Base-by-base conservation (phyloP, 805 yeast species). In the Saccharomycopsis amapae region DNA sequence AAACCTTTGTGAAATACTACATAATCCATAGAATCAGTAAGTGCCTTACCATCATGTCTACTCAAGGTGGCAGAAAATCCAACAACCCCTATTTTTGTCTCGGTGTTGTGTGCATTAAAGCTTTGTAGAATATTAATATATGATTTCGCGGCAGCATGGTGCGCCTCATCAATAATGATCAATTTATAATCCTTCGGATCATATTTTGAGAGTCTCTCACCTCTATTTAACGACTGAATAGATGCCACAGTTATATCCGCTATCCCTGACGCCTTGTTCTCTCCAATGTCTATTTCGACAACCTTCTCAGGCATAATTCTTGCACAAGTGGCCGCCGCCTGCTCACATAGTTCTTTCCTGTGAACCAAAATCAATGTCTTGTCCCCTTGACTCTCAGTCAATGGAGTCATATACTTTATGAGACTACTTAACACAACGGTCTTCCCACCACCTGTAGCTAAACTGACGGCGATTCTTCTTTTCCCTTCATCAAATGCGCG, bases 381-480 rank as follows among this genome's bases (percentile, higher is more conserved):
- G 12, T 42, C 37, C 7, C 49, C 49, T 34, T 44, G 43, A 3
- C 13, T 25, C 9, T 38, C n/a, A 30, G 24, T 35, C 15, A 45
- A 28, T 12, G 51, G 53, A 12, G 36, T 32, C 28, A 48, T 33
- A 26, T 64, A 57, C 0, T 76, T 71, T 2, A 83, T 73, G 35
- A 82, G 53, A 52, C 73, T 73, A 0, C 84, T 62, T 58, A 86
- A 83, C 1, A 85, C 78, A 10, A 87, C 86, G 0, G 97, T 89
- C 56, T 89, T 89, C 4, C 97, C 97, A 10, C 95, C 93, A 0
- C 97, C 97, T 0, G 97, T 90, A 12, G 96, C 95, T 32, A 89
- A 61, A 24, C 87, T 82, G 1, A 87, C 88, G 0, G 90, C 96
- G 0, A 87, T 74, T 40, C 93, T 67, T 17, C 69, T 62, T 2